Evolutionary conservation across 352 stramenopile genomes (phyloP).

Genomic region (Phytophthora megakarya): DNA sequence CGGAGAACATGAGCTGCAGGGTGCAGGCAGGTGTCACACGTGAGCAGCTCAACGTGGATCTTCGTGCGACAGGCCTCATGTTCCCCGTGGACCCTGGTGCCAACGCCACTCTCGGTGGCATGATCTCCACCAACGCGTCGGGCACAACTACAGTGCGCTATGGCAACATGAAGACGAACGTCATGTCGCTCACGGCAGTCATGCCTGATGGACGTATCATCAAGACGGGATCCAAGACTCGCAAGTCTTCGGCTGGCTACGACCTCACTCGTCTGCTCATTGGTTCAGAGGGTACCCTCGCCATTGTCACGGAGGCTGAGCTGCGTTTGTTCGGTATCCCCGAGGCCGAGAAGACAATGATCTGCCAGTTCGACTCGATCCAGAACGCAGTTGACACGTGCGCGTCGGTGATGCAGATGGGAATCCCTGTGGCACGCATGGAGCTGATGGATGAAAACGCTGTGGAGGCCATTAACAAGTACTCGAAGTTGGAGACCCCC

Average conservation of each 20-base stretch:
- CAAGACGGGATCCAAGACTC: slow-evolving; percentile 90
- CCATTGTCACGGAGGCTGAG: slow-evolving; percentile 94
- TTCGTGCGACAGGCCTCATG: slow-evolving; percentile 90
- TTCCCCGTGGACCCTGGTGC: slow-evolving; percentile 98
- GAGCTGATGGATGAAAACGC: slow-evolving; percentile 87
- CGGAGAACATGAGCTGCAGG: slow-evolving; percentile 89
- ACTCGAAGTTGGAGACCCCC: slow-evolving; percentile 79
- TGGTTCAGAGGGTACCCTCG: slow-evolving; percentile 95
- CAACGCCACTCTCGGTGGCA: slow-evolving; percentile 96
- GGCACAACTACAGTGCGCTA: slow-evolving; percentile 92
- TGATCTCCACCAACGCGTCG: slow-evolving; percentile 92
- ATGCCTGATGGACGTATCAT: slow-evolving; percentile 90
- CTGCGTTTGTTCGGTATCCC: slow-evolving; percentile 94
- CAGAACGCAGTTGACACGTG: slow-evolving; percentile 85
- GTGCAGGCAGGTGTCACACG: slow-evolving; percentile 95
- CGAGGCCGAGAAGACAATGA: slow-evolving; percentile 89
- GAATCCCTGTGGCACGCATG: slow-evolving; percentile 86
- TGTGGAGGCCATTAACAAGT: slow-evolving; percentile 84
- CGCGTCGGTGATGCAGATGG: slow-evolving; percentile 88
- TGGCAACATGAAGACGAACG: slow-evolving; percentile 97
- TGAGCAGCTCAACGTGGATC: slow-evolving; percentile 89
- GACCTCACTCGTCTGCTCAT: slow-evolving; percentile 95
- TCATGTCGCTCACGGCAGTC: slow-evolving; percentile 93
- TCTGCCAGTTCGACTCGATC: slow-evolving; percentile 94
- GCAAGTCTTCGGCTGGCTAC: slow-evolving; percentile 98